A percentile compares a stretch with the other conserved stretches of the same genome.
Conservation (phyloP, 192 early-diverging fungal species). For the Coemansia sp. region DNA sequence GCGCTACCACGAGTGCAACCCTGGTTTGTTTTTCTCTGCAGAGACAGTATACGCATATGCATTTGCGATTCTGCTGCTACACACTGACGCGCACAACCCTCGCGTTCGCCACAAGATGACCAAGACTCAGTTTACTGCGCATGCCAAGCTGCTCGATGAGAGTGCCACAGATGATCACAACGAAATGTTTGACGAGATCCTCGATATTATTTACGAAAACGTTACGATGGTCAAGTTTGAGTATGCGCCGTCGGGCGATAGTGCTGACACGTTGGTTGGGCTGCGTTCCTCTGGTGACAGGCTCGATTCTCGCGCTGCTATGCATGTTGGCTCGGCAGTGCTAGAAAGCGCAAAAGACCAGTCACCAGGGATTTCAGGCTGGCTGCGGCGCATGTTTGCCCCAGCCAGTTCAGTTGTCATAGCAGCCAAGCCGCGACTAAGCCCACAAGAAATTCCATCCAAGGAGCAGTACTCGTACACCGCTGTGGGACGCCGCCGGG, state of each 20-base stretch:
- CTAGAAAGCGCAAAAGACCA: slow-evolving; percentile 14
- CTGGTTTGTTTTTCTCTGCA: slow-evolving; percentile 59
- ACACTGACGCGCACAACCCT: slow-evolving; percentile 87
- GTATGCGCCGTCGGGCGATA: slow-evolving; percentile 33
- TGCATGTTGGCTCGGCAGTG: neutral
- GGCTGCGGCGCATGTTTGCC: slow-evolving; percentile 49
- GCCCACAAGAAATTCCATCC: slow-evolving; percentile 31
- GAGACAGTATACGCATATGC: slow-evolving; percentile 75
- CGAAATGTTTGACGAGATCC: slow-evolving; percentile 65
- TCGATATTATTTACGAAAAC: slow-evolving; percentile 65
- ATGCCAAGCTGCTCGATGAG: slow-evolving; percentile 68
- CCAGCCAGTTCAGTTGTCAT: slow-evolving; percentile 9
- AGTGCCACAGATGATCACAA: slow-evolving; percentile 35
- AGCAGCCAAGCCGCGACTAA: slow-evolving; percentile 25
- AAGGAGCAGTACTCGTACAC: slow-evolving; percentile 54
- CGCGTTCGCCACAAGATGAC: slow-evolving; percentile 77
- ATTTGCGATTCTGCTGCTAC: slow-evolving; percentile 79
- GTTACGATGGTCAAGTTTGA: slow-evolving; percentile 52
- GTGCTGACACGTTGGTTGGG: slow-evolving; percentile 1
- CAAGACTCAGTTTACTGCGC: slow-evolving; percentile 75
- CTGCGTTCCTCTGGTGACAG: slow-evolving; percentile 1
- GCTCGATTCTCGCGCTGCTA: neutral
- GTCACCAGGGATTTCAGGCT: slow-evolving; percentile 37
- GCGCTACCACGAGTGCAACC: slow-evolving; percentile 70
- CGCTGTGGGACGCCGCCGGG: slow-evolving; percentile 22